A percentile compares a stretch with the other conserved stretches of the same genome.
These are phyloP conservation scores for Alternaria triticimaculans DNA, from an alignment of 2,329 filamentous ascomycete species.

Conservation along the genomic window DNA sequence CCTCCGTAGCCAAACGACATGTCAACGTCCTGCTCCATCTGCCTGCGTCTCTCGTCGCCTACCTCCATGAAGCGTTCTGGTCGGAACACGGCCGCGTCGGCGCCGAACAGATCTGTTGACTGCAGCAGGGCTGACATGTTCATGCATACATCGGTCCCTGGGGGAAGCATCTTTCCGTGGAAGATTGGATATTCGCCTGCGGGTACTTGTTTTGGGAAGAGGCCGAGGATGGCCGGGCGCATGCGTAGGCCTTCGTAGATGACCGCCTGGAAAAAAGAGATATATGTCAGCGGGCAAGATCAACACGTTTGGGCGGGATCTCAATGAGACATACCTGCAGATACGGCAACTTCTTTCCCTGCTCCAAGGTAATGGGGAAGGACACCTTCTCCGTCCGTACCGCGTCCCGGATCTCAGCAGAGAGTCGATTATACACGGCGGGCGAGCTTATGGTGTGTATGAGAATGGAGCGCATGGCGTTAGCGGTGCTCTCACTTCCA, in stretches of 20 bases:
- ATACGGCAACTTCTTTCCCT: constrained; percentile 18
- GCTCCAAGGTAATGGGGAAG: constrained; percentile 6
- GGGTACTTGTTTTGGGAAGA: constrained; percentile 9
- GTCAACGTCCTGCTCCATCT: not conserved
- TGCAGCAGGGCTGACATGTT: not conserved
- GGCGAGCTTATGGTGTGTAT: constrained; percentile 11
- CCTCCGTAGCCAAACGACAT: not conserved
- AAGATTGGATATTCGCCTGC: not conserved
- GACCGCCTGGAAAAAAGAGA: constrained; percentile 1
- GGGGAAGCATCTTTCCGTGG: not conserved
- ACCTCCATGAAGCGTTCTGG: constrained; percentile 1
- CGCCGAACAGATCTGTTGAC: not conserved
- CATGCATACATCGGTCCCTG: constrained; percentile 1
- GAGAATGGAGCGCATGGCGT: constrained; percentile 13
- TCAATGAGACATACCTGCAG: constrained; percentile 5
- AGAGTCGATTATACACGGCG: constrained; percentile 7
- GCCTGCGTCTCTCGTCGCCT: not conserved
- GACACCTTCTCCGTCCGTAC: constrained; percentile 3
- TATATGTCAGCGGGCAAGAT: not conserved
- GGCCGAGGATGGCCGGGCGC: constrained; percentile 10
- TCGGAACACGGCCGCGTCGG: not conserved
- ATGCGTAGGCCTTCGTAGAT: constrained; percentile 42
- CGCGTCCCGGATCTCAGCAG: constrained; percentile 10
- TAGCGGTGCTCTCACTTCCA: constrained; percentile 20
- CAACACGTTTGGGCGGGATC: not conserved